Base-by-base conservation (phyloP, 768 basidiomycete species). In the Postia placenta region DNA sequence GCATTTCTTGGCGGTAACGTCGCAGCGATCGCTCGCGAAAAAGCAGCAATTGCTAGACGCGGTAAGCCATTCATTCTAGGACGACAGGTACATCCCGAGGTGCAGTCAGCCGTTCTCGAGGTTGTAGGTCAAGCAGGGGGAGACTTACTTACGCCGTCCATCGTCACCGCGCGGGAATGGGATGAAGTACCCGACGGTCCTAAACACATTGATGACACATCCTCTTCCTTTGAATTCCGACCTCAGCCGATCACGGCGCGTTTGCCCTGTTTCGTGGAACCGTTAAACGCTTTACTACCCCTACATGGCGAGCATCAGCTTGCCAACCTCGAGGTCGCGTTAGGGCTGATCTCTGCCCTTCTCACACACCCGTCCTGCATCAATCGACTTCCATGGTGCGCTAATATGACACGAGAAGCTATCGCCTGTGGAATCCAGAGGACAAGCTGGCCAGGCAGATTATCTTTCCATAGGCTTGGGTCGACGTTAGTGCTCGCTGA, bases 231-330 rank as follows among this genome's bases (percentile, higher is more conserved):
- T 26, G 47, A 51, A 5, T 57, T 62, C 30, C 64, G 66, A 22
- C 64, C 70, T 11, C 72, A 73, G 14, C 68, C 69, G 5, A 68
- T 85, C 25, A 57, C 64, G 24, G 66, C 76, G 49, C 37, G 53
- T n/a, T 63, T 80, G 50, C 55, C 73, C 2, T 69, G 68, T 36
- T 79, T 81, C 51, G 33, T 68, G 9, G 63, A 68, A 23, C 67
- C 72, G 5, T 56, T 88, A n/a, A 53, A 58, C 11, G 69, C 80
- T 0, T 61, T 66, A 6, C 71, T 96, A 7, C 80, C 83, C 1
- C 71, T 98, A 12, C 75, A 81, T 23, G 94, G 96, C 6, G 69
- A 71, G 1, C 92, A 99, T 64, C 95, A 98, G 59, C 72, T 87
- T 22, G 78, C 85, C 46, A 98, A 98, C 62, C 68, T 92, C n/a